Evolutionary conservation across 768 basidiomycete species (phyloP).

Genomic region (Auricularia auricula-judae): DNA sequence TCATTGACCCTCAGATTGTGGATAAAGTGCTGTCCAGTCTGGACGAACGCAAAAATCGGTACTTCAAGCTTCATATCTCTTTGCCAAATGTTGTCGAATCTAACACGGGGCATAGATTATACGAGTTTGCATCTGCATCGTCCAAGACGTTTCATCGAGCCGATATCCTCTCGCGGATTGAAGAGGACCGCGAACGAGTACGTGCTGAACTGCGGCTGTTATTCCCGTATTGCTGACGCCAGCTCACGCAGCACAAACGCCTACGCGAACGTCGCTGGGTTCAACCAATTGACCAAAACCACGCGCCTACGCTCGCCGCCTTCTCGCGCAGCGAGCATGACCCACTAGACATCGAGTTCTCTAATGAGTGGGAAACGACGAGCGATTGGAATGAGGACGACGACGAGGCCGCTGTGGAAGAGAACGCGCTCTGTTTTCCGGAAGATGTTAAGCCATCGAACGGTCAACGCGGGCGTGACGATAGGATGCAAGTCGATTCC

Average conservation of each 20-base stretch:
- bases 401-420: conserved; percentile 61
- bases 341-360: conserved; percentile 67
- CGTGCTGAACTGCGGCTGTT: conserved; percentile 4
- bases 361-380: conserved; percentile 82
- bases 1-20: conserved; percentile 67
- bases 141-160: conserved; percentile 6
- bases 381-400: conserved; percentile 90
- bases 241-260: conserved; percentile 51
- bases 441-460: neutral
- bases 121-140: neutral
- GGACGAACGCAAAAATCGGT: conserved; percentile 30
- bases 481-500: neutral
- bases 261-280: conserved; percentile 87
- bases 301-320: neutral
- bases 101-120: neutral
- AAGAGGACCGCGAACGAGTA: conserved; percentile 78
- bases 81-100: too few relatives aligned
- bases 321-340: neutral
- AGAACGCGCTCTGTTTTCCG: conserved; percentile 55
- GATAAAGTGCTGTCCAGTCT: conserved; percentile 57
- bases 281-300: conserved; percentile 37
- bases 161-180: conserved; percentile 55
- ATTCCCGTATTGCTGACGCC: neutral
- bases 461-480: neutral
- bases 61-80: neutral